phyloP scores from a whole-genome alignment of 495 filamentous ascomycete genomes.

The Aspergillus homomorphus region DNA sequence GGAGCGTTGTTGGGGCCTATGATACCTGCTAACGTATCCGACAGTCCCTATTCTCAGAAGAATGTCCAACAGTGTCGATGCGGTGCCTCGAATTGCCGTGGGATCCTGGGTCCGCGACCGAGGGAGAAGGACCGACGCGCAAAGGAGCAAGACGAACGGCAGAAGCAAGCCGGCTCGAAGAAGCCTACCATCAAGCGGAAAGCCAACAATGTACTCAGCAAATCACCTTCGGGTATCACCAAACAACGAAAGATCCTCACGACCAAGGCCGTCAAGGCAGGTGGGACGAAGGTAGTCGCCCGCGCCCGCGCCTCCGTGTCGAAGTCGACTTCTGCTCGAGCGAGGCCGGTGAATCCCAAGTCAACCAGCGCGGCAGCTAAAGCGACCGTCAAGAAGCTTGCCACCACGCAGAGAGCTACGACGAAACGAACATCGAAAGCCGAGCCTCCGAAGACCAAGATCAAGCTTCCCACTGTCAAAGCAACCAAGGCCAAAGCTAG shows the following conservation, averaged over 20 bases:
- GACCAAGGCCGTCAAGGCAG: conserved; percentile 35
- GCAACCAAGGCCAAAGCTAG: conserved; percentile 24
- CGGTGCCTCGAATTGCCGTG: conserved; percentile 71
- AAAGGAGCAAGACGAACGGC: conserved; percentile 35
- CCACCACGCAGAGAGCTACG: conserved; percentile 18
- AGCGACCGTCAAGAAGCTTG: neutral
- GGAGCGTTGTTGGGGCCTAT: neutral
- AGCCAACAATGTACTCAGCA: conserved; percentile 20
- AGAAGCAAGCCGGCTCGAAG: conserved; percentile 11
- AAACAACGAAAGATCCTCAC: conserved; percentile 39
- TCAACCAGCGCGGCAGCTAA: neutral
- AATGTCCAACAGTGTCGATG: conserved; percentile 83
- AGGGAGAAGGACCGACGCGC: conserved; percentile 49
- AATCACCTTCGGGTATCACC: conserved; percentile 22
- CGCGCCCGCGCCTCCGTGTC: conserved; percentile 21
- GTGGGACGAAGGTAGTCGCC: conserved; percentile 37
- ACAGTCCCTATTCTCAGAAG: conserved; percentile 68
- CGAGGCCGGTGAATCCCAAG: conserved; percentile 7
- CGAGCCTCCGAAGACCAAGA: conserved; percentile 20
- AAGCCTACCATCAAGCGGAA: conserved; percentile 27
- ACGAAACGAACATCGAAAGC: conserved; percentile 17
- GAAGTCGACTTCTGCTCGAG: conserved; percentile 14
- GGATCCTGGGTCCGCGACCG: conserved; percentile 71
- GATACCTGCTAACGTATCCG: conserved; percentile 14
- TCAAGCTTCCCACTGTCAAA: conserved; percentile 31